Evolutionary conservation across 192 early-diverging fungal genomes (phyloP), one percentile per base, ranked within the genome.

Genomic region (Thamnidium elegans): DNA sequence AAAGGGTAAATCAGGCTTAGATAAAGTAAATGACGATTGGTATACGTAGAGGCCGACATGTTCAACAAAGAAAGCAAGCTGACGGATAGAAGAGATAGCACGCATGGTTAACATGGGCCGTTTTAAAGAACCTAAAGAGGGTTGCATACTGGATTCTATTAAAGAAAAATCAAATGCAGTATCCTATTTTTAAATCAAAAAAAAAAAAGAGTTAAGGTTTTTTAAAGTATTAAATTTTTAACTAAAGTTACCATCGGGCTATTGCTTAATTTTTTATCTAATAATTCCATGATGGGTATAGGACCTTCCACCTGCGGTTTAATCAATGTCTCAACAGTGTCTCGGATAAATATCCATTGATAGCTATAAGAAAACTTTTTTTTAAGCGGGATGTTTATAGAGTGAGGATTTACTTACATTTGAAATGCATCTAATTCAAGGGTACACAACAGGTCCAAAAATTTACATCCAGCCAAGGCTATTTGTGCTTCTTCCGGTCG

Each of bases 311-410:
- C 80, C 23, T 65, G 65, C 15, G 77, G 72, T 43, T 70, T 66
- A 23, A 75, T 72, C 20, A 88, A 74, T 6, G 86, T 81, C 32
- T 93, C 92, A 20, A 91, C 80, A 3, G 91, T 91, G 54, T 97
- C 93, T 2, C 86, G 84, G 53, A 95, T 89, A 65, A 97, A 97
- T 13, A 97, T 92, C 95, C 95, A 97, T 81, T 97, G 92, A 63
- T 94, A 92, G 45, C 90, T 92, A 55, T 13, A n/a, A n/a, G n/a
- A n/a, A n/a, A n/a, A n/a, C n/a, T 34, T 11, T 11, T 43, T 48
- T 15, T 1, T 45, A 39, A 19, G 39, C 10, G 58, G 10, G 43
- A 10, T 31, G 62, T 7, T 31, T 11, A 44, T 8, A 58, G 53
- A 20, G n/a, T 67, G 51, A 30, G 21, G 5, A 30, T 53, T 52